Conservation (phyloP, 192 early-diverging fungal genomes). For the Dissophora ornata region DNA sequence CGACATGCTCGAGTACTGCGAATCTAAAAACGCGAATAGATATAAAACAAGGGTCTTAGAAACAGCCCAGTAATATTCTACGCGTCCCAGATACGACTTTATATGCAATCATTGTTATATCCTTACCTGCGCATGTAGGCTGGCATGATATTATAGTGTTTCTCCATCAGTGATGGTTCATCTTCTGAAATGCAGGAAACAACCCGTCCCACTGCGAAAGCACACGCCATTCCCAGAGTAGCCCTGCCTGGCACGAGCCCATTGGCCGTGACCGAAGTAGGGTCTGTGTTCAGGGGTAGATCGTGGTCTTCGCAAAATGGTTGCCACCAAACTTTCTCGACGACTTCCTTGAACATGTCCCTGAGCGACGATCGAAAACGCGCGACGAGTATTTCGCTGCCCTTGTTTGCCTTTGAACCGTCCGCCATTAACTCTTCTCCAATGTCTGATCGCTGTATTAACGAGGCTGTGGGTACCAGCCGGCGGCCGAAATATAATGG, state of each 20-base stretch:
- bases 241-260: neutral
- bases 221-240: slow-evolving; percentile 19
- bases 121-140: slow-evolving; percentile 36
- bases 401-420: neutral
- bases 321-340: slow-evolving; percentile 50
- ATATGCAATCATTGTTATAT: too few species aligned
- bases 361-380: slow-evolving; percentile 23
- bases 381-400: slow-evolving; percentile 15
- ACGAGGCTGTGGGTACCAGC: neutral
- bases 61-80: too few species aligned
- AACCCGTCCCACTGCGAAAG: slow-evolving; percentile 25
- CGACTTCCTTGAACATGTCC: slow-evolving; percentile 22
- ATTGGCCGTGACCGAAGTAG: neutral
- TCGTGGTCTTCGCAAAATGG: slow-evolving; percentile 43
- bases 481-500: neutral
- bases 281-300: slow-evolving; percentile 16
- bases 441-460: neutral
- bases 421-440: neutral
- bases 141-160: slow-evolving; percentile 33
- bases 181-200: slow-evolving; percentile 15
- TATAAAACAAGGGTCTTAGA: neutral
- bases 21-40: slow-evolving; percentile 17
- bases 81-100: neutral
- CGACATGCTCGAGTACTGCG: slow-evolving; percentile 34
- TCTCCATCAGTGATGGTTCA: slow-evolving; percentile 4